Base-by-base conservation (phyloP, 176 grass and related monocot species). In the Carex myosuroides region DNA sequence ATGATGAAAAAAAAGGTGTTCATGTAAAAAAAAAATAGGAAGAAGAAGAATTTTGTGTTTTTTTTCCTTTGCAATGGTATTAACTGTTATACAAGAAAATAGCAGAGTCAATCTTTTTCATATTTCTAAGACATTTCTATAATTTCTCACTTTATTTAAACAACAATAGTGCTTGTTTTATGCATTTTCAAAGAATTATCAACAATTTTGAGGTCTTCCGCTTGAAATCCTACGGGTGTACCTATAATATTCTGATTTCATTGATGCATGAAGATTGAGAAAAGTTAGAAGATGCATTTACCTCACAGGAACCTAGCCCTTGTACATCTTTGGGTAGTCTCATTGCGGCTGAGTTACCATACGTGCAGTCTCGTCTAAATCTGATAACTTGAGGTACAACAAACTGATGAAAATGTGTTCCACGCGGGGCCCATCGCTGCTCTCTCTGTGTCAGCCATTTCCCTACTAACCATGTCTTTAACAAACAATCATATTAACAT, bases 371-470 rank as follows among this genome's bases (percentile, higher is more conserved):
- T 9, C 89, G 81, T 35, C 96, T 87, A 90, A 92, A 95, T 6
- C 85, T 61, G 55, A 98, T 95, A 73, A 98, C 87, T 33, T 93
- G 93, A 55, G 96, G 96, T 73, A 98, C 93, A 30, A 98, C 96
- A 82, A 98, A 98, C 85, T 98, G 96, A 89, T 98, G 96, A 88
- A 98, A 98, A 86, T 98, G 89, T 46, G 96, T 98, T 13, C 93
- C 93, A 21, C 88, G 0, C 74, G 93, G 85, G 32, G 96, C 93
- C 91, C 93, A 98, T 71, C 75, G 84, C 85, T 98, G 96, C 85
- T 98, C 93, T 85, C 88, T 82, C 62, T 54, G 89, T 24, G 91
- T 92, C 69, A 98, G 84, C 95, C 95, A 98, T 84, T 94, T 98
- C 20, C 95, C 95, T 64, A 94, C 92, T 72, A 98, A 82, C 95